phyloP scores from a whole-genome alignment of 345 rosid genomes.

The Brassica carinata region DNA sequence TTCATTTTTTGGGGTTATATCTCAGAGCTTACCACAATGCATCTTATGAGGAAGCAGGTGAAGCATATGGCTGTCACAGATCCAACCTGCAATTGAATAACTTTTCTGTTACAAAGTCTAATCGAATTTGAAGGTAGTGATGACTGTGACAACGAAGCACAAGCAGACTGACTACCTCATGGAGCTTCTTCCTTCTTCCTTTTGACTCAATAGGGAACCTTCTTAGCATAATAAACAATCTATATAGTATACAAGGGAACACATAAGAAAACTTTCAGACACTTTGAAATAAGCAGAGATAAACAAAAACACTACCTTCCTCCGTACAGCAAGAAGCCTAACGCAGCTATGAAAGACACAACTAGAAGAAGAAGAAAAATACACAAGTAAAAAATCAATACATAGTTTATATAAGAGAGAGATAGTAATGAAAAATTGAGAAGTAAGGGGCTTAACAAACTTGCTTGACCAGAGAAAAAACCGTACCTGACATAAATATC shows the following conservation, averaged over 20 bases:
- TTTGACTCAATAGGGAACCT: constrained; percentile 97
- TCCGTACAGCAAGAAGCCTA: constrained; percentile 92
- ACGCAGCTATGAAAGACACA: constrained; percentile 90
- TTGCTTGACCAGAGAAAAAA: constrained; percentile 22
- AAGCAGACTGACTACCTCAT: constrained; percentile 60
- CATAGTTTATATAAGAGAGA: not conserved
- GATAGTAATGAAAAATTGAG: not conserved
- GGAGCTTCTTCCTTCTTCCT: constrained; percentile 98
- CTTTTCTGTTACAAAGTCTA: constrained; percentile 2
- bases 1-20: not conserved
- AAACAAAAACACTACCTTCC: constrained; percentile 69
- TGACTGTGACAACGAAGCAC: not conserved
- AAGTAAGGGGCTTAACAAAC: constrained; percentile 10
- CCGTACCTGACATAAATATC: constrained; percentile 83
- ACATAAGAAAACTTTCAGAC: constrained; percentile 14
- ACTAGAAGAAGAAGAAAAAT: constrained; percentile 46
- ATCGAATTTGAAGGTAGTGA: not conserved
- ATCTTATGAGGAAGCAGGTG: constrained; percentile 93
- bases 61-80: constrained; percentile 96
- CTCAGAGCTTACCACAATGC: constrained; percentile 74
- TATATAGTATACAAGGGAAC: constrained; percentile 42
- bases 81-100: constrained; percentile 72
- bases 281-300: constrained; percentile 13
- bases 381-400: not conserved
- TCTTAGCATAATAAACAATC: constrained; percentile 93